Base-by-base conservation (phyloP, 1,284 basidiomycete species). In the Thelephora terrestris region DNA sequence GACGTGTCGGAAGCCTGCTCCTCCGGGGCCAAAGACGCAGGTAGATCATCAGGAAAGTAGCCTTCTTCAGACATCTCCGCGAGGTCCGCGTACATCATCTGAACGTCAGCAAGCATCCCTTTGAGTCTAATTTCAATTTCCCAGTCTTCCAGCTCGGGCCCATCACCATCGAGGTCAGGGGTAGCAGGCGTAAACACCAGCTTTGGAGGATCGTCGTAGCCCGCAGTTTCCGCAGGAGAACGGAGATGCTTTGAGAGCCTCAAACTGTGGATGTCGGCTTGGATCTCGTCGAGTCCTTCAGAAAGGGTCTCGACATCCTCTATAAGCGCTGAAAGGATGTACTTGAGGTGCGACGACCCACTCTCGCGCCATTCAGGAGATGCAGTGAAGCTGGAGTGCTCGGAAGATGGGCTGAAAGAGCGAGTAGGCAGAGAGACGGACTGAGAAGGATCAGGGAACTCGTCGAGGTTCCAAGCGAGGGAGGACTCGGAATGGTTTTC, bases 51-150 rank as follows among this genome's bases (percentile, higher is more conserved):
- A 12, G 39, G 39, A 42, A 42, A 42, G 39, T 23, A 42, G 10
- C 39, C 39, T n/a, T 42, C 39, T 42, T 42, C 39, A 12, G 39
- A 14, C 17, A 42, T 42, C n/a, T 42, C 39, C n/a, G 25, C 39
- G n/a, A 42, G 12, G 25, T 42, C 39, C 20, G 25, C 12, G 25
- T 42, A 42, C 39, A 42, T 42, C 21, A 21, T 23, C 2, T 25
- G 21, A 42, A 42, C 39, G 10, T 42, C 39, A 21, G 25, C 20
- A 12, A 42, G 21, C 39, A 42, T 42, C 12, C 25, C 39, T 12
- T 42, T 42, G 12, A 42, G 39, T 18, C 21, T 42, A 1, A 10
- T 12, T 42, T 42, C 16, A 6, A 42, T 42, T 21, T 42, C 39
- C 39, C 39, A 42, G n/a, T 42, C 39, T 42, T 42, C 39, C 21